Base-by-base conservation (phyloP, 129 eudicot species). In the Lactuca saligna region DNA sequence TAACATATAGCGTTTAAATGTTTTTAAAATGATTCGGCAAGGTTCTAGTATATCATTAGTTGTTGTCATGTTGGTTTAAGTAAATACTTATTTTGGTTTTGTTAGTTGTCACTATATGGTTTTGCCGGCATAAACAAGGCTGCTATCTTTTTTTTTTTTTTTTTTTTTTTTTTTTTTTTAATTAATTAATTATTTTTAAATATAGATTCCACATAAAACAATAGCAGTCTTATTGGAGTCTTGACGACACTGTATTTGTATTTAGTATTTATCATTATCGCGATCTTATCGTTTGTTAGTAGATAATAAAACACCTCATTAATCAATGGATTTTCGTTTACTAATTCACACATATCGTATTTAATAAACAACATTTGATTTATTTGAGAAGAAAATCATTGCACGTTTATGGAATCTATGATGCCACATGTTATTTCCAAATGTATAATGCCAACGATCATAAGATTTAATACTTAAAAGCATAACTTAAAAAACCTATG, bases 371-470 rank as follows among this genome's bases (percentile, higher is more conserved):
- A 63, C 0, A 17, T 29, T 25, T 63, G 29, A 25, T 13, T 53
- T 29, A 15, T 55, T n/a, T 35, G 54, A 3, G 50, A 65, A 42
- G 48, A 16, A 65, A 46, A 65, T 0, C 17, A 65, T 56, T 12
- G 37, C 15, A 35, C 16, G 37, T 41, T 15, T n/a, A 54, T 6
- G 8, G 20, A 63, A 51, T 37, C 65, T 62, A 1, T 42, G 57
- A 65, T 74, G 72, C 59, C 66, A 65, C 57, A 54, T 74, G 78
- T 31, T 57, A 54, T 15, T 51, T 44, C 51, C 54, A 53, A 13
- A 51, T 54, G 55, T 39, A 29, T 63, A 63, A 73, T 73, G 65
- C 55, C 70, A 63, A 29, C 55, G 5, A 14, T 17, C 25, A 41
- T 54, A 11, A 73, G 20, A 44, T 62, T 53, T 54, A 8, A 63